Conservation (phyloP, 2,329 filamentous ascomycete species). For the Colletotrichum sp. region DNA sequence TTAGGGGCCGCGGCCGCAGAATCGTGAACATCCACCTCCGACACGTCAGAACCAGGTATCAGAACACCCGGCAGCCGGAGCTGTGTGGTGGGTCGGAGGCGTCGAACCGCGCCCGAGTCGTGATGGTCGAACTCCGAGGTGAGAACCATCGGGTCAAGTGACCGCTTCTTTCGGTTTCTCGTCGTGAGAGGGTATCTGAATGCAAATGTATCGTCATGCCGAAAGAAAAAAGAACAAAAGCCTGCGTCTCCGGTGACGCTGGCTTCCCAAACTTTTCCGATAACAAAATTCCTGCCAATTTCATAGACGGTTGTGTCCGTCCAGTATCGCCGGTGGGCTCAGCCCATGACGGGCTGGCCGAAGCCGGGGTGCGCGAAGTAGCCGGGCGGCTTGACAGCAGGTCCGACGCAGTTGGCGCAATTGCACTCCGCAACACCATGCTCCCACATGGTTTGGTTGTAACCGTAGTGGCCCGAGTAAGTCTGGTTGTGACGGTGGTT, state of each 20-base stretch:
- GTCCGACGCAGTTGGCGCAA: constrained; percentile 50
- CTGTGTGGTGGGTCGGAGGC: neutral
- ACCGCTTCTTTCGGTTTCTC: constrained; percentile 24
- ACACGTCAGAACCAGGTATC: neutral
- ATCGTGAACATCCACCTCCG: neutral
- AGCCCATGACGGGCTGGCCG: constrained; percentile 61
- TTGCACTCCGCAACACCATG: constrained; percentile 53
- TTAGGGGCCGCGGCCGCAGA: constrained; percentile 11
- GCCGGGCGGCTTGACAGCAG: constrained; percentile 45
- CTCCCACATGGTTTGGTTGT: constrained; percentile 54
- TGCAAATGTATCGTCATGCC: constrained; percentile 25
- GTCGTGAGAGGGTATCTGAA: constrained; percentile 25
- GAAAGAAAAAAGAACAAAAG: constrained; percentile 16
- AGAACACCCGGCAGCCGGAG: neutral
- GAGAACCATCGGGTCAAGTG: constrained; percentile 13
- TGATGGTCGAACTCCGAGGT: constrained; percentile 16
- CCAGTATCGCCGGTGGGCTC: constrained; percentile 20
- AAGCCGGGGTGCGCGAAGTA: constrained; percentile 57
- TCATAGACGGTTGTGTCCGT: neutral
- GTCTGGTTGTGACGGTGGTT: constrained; percentile 42
- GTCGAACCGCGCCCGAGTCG: constrained; percentile 12
- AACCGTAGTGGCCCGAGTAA: constrained; percentile 50
- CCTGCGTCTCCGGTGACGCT: constrained; percentile 18
- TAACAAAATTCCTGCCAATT: constrained; percentile 15
- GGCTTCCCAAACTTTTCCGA: constrained; percentile 22